Evolutionary conservation across 208 protist genomes (phyloP), one percentile per base, ranked within the genome.

Genomic region (Leishmania gerbilli): DNA sequence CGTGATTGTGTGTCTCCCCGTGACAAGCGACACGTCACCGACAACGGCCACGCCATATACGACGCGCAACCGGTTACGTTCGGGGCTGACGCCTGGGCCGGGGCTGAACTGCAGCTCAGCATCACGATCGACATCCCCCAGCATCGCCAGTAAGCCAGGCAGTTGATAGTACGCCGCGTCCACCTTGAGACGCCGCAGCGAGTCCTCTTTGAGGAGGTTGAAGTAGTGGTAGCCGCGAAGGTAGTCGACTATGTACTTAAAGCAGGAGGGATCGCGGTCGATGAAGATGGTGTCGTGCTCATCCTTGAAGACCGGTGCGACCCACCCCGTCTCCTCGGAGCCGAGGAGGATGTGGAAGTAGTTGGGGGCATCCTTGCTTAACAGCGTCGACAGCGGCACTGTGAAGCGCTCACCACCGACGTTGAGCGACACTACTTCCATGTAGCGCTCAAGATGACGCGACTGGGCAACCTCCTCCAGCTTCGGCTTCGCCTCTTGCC

Each of bases 111-210:
- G 84, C 68, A 85, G 78, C 62, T 86, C 76, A 51, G 80, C 62
- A 40, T 88, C 81, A 19, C 75, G 74, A n/a, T 86, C 74, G 21
- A 80, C 53, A 34, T 91, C 87, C 24, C 84, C 80, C 2, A 98
- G 82, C 45, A 95, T 78, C 4, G 89, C 77, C 47, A 87, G 76
- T 34, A 98, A 81, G 2, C 86, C 84, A 4, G 79, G 79, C 31
- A 97, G 84, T 47, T 92, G 87, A 72, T 89, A 98, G 84, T 92
- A 98, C n/a, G 88, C 72, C 13, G 93, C 95, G 74, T 98, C 93
- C 53, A 90, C 76, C 58, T 89, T 90, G 19, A 98, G 85, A 76
- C 90, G 90, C 40, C 76, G 79, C 56, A 95, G 55, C 72, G 87
- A 77, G 79, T 95, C 94, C 53, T 96, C 91, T 47, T 87, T 91